Conservation (phyloP, 768 basidiomycete species). For the Phlebiopsis flavidoalba region DNA sequence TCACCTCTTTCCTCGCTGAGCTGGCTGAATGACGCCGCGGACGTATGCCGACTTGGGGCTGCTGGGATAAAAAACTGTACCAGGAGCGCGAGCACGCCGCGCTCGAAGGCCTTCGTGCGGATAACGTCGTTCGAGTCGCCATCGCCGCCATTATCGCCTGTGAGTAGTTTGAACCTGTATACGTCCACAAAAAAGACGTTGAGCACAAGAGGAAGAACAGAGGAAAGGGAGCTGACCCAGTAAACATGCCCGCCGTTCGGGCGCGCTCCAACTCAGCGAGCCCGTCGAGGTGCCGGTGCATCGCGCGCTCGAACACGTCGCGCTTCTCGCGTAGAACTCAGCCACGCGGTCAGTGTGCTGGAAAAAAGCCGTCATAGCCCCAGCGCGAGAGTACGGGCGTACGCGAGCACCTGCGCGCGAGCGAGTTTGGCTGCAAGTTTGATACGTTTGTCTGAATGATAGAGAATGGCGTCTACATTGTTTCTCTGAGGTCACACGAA, state of each 20-base stretch:
- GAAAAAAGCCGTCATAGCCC: conserved; percentile 73
- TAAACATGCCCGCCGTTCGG: conserved; percentile 81
- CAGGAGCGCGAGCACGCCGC: conserved; percentile 86
- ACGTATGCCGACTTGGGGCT: conserved; percentile 69
- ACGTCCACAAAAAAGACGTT: not conserved
- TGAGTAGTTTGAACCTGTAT: conserved; percentile 61
- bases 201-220: not conserved
- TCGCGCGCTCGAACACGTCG: conserved; percentile 71
- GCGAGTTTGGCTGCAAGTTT: conserved; percentile 61
- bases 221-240: conserved; percentile 46
- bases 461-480: not conserved
- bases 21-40: conserved; percentile 77
- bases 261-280: conserved; percentile 71
- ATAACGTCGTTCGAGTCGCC: conserved; percentile 74
- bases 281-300: conserved; percentile 71
- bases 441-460: conserved; percentile 55
- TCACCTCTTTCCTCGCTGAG: conserved; percentile 59
- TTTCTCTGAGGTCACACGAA: not conserved
- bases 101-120: conserved; percentile 65
- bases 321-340: conserved; percentile 69
- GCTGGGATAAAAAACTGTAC: conserved; percentile 74
- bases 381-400: conserved; percentile 56
- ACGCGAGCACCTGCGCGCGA: conserved; percentile 55
- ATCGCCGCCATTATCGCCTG: conserved; percentile 24
- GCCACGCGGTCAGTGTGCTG: conserved; percentile 65